phyloP scores from a whole-genome alignment of 2,329 filamentous ascomycete species.

The Kalmusia sp. region DNA sequence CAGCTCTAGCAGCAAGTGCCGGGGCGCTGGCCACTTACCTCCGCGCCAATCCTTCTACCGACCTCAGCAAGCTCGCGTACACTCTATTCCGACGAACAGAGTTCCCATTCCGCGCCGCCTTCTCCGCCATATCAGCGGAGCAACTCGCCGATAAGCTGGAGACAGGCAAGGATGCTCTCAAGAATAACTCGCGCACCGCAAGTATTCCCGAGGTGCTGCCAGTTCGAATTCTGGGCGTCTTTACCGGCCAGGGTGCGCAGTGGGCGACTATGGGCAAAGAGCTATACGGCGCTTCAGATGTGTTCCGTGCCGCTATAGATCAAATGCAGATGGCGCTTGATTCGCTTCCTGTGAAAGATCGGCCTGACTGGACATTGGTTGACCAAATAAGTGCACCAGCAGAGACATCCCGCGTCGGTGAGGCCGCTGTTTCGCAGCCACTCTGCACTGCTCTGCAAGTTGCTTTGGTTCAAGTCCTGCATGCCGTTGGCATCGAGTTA shows the following conservation, averaged over 20 bases:
- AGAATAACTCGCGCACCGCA: not conserved
- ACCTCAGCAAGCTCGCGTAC: not conserved
- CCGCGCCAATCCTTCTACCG: too few species aligned
- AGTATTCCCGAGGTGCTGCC: too few species aligned
- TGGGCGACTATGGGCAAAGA: slow-evolving; percentile 20
- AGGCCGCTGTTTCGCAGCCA: slow-evolving; percentile 25
- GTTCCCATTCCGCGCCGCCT: not conserved
- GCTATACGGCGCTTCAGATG: not conserved
- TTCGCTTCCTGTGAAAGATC: not conserved
- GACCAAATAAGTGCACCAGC: slow-evolving; percentile 7
- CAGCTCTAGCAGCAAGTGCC: too few species aligned
- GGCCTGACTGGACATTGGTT: slow-evolving; percentile 6
- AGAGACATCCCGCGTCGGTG: not conserved
- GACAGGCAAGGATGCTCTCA: not conserved
- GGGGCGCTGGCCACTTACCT: too few species aligned
- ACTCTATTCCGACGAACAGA: not conserved
- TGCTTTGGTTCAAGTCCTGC: slow-evolving; percentile 21
- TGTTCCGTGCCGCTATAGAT: not conserved
- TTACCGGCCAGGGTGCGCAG: slow-evolving; percentile 30
- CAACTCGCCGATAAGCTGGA: not conserved
- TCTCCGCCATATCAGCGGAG: not conserved
- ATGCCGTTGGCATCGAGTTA: slow-evolving; percentile 13
- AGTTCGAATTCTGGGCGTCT: slow-evolving; percentile 20
- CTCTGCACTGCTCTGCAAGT: slow-evolving; percentile 24
- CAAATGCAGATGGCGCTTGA: not conserved